phyloP scores from a whole-genome alignment of 208 protist species.

The Entamoeba invadens region DNA sequence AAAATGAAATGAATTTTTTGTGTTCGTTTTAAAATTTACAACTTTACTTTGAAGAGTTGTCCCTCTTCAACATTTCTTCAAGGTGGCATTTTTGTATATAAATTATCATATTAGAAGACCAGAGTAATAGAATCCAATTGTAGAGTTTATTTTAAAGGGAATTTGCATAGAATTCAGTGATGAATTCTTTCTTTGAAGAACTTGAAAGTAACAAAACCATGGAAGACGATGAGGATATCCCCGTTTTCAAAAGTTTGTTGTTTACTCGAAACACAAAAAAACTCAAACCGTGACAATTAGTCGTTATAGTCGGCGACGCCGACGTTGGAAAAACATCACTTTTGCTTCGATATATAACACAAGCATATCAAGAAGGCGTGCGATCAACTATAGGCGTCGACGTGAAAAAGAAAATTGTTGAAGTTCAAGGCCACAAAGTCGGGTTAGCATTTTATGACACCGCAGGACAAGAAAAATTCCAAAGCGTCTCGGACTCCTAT shows the following conservation, averaged over 20 bases:
- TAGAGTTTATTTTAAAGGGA: too few species aligned
- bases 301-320: background rate
- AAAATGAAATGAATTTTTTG: background rate
- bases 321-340: background rate
- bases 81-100: too few species aligned
- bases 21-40: too few species aligned
- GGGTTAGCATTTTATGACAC: conserved; percentile 8
- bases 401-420: background rate
- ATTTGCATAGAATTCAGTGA: too few species aligned
- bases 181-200: too few species aligned
- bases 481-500: background rate
- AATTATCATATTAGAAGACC: too few species aligned
- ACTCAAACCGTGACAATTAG: too few species aligned
- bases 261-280: too few species aligned
- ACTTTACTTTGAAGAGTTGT: too few species aligned
- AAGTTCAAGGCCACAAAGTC: background rate
- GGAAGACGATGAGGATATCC: background rate
- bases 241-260: background rate
- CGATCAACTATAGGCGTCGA: background rate
- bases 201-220: background rate
- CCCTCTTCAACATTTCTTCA: too few species aligned
- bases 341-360: background rate
- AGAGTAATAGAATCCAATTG: too few species aligned
- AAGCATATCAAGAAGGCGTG: background rate
- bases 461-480: conserved; percentile 11